phyloP scores from a whole-genome alignment of 2,329 filamentous ascomycete genomes.

The Sclerotinia minor region DNA sequence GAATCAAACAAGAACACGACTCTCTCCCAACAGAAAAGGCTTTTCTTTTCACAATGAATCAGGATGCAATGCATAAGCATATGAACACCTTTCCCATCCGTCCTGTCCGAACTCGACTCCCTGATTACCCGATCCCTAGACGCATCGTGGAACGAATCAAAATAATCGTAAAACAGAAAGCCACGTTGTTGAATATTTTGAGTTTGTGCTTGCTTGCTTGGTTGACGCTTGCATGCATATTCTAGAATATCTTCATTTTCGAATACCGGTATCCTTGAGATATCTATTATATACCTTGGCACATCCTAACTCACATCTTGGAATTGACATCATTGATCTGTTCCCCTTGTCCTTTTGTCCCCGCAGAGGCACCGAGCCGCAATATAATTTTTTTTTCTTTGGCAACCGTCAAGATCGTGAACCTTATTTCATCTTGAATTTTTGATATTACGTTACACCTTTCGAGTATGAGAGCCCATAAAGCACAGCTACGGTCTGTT shows the following conservation, averaged over 20 bases:
- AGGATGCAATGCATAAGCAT: slow-evolving; percentile 9
- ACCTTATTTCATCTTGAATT: neutral
- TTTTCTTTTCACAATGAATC: neutral
- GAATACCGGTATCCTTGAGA: neutral
- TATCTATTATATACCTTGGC: neutral
- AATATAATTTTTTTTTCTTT: neutral
- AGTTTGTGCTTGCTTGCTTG: neutral
- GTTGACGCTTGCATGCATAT: neutral
- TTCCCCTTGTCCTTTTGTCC: neutral
- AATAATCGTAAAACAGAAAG: slow-evolving; percentile 6
- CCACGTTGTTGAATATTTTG: neutral
- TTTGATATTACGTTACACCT: neutral
- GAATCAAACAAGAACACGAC: slow-evolving; percentile 20
- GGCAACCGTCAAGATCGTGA: neutral
- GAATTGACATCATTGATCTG: slow-evolving; percentile 9
- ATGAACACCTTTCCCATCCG: neutral
- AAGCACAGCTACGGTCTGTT: neutral
- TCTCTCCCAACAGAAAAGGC: slow-evolving; percentile 1
- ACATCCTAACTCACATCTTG: neutral
- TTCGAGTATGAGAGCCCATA: neutral
- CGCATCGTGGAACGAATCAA: slow-evolving; percentile 10
- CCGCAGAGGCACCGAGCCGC: slow-evolving; percentile 11
- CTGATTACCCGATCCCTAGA: neutral
- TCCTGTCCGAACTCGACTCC: slow-evolving; percentile 13
- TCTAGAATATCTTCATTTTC: neutral